phyloP scores from a whole-genome alignment of 768 basidiomycete genomes.

The Suillus spraguei region DNA sequence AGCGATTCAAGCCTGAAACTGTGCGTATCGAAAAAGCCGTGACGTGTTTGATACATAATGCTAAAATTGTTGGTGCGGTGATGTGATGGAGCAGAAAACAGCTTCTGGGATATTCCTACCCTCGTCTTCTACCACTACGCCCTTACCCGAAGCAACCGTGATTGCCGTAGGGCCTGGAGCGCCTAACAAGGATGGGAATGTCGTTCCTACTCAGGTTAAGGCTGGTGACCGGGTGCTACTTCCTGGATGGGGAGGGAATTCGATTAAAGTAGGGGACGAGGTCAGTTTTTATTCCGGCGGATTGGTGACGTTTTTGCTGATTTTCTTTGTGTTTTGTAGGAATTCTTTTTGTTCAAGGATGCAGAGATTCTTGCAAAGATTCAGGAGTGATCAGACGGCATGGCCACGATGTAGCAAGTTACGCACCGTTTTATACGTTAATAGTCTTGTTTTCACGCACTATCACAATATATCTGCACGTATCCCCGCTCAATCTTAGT shows the following conservation, averaged over 20 bases:
- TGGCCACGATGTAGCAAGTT: conserved; percentile 15
- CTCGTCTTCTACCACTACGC: conserved; percentile 79
- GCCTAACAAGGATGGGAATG: conserved; percentile 80
- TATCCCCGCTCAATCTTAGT: conserved; percentile 32
- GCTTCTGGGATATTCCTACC: conserved; percentile 95
- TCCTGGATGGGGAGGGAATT: conserved; percentile 94
- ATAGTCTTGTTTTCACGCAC: conserved; percentile 20
- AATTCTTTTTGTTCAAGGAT: conserved; percentile 95
- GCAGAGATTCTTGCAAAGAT: conserved; percentile 96
- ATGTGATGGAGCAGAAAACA: conserved; percentile 75
- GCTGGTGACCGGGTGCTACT: conserved; percentile 92
- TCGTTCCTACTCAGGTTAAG: conserved; percentile 77
- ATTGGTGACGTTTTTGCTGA: background rate
- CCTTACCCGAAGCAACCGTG: conserved; percentile 96
- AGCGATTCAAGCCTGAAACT: conserved; percentile 95
- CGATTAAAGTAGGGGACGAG: conserved; percentile 97
- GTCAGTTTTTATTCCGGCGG: conserved; percentile 47
- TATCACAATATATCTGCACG: conserved; percentile 25
- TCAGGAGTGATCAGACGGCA: conserved; percentile 60
- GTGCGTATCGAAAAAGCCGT: conserved; percentile 48
- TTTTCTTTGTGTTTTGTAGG: conserved; percentile 47
- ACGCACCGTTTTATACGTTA: conserved; percentile 18
- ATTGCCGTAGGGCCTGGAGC: conserved; percentile 95
- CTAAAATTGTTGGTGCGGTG: background rate
- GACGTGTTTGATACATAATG: background rate